Base-by-base conservation (phyloP, 768 basidiomycete species). In the Tylopilus rubrobrunneus region DNA sequence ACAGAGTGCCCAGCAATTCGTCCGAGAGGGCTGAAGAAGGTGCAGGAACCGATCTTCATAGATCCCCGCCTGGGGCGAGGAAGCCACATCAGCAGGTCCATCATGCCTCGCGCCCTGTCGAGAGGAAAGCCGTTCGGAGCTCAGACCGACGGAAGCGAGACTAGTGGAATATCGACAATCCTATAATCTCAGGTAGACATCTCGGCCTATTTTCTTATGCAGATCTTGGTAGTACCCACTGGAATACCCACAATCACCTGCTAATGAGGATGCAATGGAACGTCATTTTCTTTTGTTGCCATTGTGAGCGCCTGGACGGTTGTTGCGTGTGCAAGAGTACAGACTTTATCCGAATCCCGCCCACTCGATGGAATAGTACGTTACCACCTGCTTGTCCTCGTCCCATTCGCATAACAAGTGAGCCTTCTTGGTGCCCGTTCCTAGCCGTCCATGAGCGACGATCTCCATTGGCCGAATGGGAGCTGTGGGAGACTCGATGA, bases 401-500 rank as follows among this genome's bases (percentile, higher is more conserved):
- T 96, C 85, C 87, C 89, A 97, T 31, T 86, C 83, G 62, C 93
- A 97, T 4, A 98, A 72, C 29, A 98, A 72, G 68, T 98, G 95
- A 0, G 92, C 84, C 71, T 99, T 99, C 71, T 98, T 98, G 9
- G 97, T 98, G 11, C 90, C 97, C 4, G 97, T 99, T 1, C 96
- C 97, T 33, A 99, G 72, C 33, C 97, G 80, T 17, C 97, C 97
- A 67, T 94, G 94, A 0, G 96, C 95, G 23, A 99, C 89, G 44
- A 99, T 82, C 69, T 98, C 93, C 84, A 96, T 90, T 5, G 97
- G 94, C 45, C 79, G 76, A 48, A 99, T 76, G 2, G 76, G 59
- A 12, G 82, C 64, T 45, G 68, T 58, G 2, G 82, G 81, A 7
- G 87, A 83, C 12, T 87, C 79, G 29, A 92, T 69, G 12, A 97